Evolutionary conservation across 2,329 filamentous ascomycete genomes (phyloP).

Genomic region (Cercospora beticola): DNA sequence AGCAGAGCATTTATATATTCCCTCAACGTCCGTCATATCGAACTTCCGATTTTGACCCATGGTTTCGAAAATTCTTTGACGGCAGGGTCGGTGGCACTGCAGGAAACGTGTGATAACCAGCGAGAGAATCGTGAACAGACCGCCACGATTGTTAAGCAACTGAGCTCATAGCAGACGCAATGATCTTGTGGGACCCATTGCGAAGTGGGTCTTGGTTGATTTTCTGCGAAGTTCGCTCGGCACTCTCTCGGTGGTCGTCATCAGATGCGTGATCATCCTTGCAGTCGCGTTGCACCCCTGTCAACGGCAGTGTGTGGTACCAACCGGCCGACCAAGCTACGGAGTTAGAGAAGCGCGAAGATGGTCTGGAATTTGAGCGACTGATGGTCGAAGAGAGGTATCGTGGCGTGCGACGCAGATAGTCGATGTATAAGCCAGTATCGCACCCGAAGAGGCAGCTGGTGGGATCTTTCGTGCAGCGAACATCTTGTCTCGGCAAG

Average conservation of each 20-base stretch:
- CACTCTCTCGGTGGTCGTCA: conserved; percentile 16
- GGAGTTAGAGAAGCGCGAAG: background rate
- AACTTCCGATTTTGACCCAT: conserved; percentile 13
- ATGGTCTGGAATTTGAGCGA: background rate
- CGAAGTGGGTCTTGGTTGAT: conserved; percentile 5
- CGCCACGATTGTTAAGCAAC: conserved; percentile 19
- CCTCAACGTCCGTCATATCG: background rate
- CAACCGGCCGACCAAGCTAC: background rate
- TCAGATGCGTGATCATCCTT: conserved; percentile 4
- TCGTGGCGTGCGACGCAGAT: background rate
- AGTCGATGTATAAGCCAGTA: background rate
- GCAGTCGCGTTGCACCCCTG: background rate
- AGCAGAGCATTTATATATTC: background rate
- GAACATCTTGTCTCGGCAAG: background rate
- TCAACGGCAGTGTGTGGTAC: background rate
- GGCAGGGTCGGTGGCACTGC: conserved; percentile 3
- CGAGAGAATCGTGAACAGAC: background rate
- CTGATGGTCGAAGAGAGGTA: background rate
- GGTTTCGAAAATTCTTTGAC: conserved; percentile 12
- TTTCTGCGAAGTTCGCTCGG: conserved; percentile 16
- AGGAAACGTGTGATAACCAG: background rate
- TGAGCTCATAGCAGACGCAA: conserved; percentile 15
- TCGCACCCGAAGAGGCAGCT: background rate
- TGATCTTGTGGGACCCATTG: background rate
- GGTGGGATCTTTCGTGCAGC: background rate